A percentile compares a stretch with the other conserved stretches of the same genome.
Conservation (phyloP, 495 filamentous ascomycete genomes). For the Neurospora sp. region DNA sequence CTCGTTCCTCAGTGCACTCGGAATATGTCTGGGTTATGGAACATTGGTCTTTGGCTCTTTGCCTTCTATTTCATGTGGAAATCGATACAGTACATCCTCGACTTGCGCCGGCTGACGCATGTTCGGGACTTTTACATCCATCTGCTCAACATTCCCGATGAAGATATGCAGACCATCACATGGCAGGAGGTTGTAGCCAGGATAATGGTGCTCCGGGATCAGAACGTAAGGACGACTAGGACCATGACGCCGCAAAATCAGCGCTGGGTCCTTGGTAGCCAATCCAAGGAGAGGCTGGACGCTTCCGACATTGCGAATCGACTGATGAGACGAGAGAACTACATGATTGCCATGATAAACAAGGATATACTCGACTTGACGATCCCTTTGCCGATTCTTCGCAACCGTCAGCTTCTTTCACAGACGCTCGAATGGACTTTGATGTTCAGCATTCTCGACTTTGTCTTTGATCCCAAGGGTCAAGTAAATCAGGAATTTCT, state of each 20-base stretch:
- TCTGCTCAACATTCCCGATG: conserved; percentile 76
- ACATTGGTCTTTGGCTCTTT: conserved; percentile 73
- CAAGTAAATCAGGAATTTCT: conserved; percentile 77
- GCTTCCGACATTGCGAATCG: conserved; percentile 96
- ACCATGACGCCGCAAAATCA: conserved; percentile 36
- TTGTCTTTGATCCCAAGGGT: conserved; percentile 79
- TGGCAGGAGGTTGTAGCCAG: conserved; percentile 92
- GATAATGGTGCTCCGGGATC: conserved; percentile 77
- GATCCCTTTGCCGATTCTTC: conserved; percentile 73
- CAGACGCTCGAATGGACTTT: conserved; percentile 80
- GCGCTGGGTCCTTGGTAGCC: conserved; percentile 62
- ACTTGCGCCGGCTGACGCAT: conserved; percentile 60
- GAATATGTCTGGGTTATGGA: conserved; percentile 74
- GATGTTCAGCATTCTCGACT: conserved; percentile 80
- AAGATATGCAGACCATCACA: conserved; percentile 89
- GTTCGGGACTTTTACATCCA: conserved; percentile 86
- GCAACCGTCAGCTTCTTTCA: conserved; percentile 69
- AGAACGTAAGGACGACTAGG: conserved; percentile 73
- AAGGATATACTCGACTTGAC: conserved; percentile 87
- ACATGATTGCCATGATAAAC: conserved; percentile 91
- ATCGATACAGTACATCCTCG: conserved; percentile 62
- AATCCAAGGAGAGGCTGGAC: conserved; percentile 92
- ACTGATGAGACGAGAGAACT: conserved; percentile 93
- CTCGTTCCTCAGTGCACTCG: conserved; percentile 72
- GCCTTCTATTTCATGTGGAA: conserved; percentile 82